Evolutionary conservation across 257 asterid species (phyloP).

Genomic region (Striga asiatica): DNA sequence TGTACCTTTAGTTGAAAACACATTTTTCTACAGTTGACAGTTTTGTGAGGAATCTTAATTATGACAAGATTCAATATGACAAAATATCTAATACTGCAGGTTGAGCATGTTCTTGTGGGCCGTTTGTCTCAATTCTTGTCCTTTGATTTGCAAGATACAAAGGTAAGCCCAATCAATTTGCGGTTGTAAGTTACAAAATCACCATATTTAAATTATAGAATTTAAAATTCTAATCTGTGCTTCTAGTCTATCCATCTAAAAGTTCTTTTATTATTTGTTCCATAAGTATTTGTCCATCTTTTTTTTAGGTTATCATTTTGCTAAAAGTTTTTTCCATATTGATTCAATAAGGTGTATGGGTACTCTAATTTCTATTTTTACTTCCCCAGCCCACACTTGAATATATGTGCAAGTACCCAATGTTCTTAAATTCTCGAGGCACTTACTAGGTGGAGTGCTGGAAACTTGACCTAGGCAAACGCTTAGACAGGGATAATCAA

Average conservation of each 20-base stretch:
- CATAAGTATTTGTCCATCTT: not conserved
- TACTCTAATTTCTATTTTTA: no score
- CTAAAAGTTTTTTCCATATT: not conserved
- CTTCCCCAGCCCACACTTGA: no score
- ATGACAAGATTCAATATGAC: conserved; percentile 18
- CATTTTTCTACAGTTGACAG: not conserved
- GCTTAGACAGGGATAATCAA: no score
- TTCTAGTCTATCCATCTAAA: not conserved
- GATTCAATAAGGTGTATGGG: no score
- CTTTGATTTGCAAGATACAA: conserved; percentile 84
- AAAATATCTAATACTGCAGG: conserved; percentile 36
- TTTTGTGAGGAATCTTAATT: conserved; percentile 10
- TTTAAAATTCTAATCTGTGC: not conserved
- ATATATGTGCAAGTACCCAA: no score
- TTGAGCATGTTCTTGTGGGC: conserved; percentile 91
- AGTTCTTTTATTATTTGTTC: not conserved
- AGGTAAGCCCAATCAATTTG: conserved; percentile 36
- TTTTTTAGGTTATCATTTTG: not conserved
- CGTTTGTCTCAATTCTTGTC: conserved; percentile 79
- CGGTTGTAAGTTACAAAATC: conserved; percentile 7
- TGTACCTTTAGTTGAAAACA: conserved; percentile 10
- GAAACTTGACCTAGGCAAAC: no score
- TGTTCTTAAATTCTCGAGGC: no score
- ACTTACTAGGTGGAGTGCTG: no score
- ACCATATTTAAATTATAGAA: not conserved